Evolutionary conservation across 441 rosid species (phyloP).

Genomic region (Adansonia grandidieri): DNA sequence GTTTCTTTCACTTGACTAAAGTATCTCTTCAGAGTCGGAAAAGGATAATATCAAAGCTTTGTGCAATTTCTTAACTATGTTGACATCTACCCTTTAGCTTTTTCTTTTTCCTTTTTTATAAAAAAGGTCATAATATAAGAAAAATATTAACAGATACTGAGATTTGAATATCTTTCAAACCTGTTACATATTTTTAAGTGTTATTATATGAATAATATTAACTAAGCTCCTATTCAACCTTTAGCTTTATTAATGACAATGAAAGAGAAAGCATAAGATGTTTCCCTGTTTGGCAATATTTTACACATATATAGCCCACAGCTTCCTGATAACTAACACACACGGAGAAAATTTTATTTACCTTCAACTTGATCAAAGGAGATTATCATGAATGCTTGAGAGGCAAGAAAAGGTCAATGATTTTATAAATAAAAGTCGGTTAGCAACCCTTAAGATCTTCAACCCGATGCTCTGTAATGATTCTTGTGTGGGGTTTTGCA

Average conservation of each 20-base stretch:
- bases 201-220: too few relatives aligned
- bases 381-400: conserved; percentile 47
- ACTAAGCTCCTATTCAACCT: too few relatives aligned
- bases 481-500: neutral
- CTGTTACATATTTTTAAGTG: too few relatives aligned
- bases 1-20: neutral
- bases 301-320: neutral
- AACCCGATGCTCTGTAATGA: neutral
- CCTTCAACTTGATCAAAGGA: conserved; percentile 34
- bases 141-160: too few relatives aligned
- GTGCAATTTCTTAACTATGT: neutral
- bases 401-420: conserved; percentile 42
- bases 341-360: neutral
- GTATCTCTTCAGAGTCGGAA: conserved; percentile 26
- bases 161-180: too few relatives aligned
- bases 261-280: neutral
- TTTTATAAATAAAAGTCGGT: neutral
- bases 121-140: too few relatives aligned
- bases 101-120: too few relatives aligned
- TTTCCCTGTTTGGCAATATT: conserved; percentile 18
- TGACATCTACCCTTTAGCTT: conserved; percentile 23
- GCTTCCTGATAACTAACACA: too few relatives aligned
- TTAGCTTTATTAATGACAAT: too few relatives aligned
- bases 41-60: conserved; percentile 20
- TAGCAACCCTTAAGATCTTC: neutral